A percentile compares a stretch with the other conserved stretches of the same genome.
Evolutionary conservation across 176 grass and related monocot genomes (phyloP).

Genomic region (Musa acuminata): DNA sequence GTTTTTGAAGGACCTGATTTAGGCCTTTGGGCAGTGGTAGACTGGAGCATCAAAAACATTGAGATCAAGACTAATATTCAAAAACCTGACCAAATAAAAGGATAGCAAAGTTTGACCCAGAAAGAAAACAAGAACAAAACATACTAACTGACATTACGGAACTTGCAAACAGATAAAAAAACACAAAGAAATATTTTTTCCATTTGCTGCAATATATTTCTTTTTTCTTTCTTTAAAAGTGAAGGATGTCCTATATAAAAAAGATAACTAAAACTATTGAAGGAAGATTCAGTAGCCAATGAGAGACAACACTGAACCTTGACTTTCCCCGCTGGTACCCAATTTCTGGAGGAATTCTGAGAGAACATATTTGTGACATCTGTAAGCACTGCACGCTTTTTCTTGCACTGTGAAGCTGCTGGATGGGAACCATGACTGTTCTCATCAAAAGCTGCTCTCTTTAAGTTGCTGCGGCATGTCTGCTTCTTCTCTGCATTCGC

Average conservation of each 20-base stretch:
- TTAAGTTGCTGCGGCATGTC: constrained; percentile 14
- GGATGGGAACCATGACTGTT: constrained; percentile 22
- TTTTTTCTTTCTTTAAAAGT: neutral
- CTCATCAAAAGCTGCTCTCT: constrained; percentile 43
- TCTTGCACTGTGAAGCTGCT: constrained; percentile 35
- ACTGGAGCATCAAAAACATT: constrained; percentile 18
- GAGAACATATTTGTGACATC: constrained; percentile 42
- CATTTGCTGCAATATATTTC: neutral
- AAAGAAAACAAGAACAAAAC: neutral
- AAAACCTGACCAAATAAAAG: neutral
- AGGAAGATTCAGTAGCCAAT: neutral
- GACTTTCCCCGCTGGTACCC: constrained; percentile 16
- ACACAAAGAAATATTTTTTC: neutral
- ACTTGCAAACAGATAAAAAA: neutral
- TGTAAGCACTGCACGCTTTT: constrained; percentile 32
- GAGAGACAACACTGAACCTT: constrained; percentile 32
- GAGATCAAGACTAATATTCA: neutral
- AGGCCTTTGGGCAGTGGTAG: constrained; percentile 16
- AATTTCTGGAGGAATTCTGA: constrained; percentile 20
- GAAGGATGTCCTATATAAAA: neutral
- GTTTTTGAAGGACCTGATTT: constrained; percentile 10
- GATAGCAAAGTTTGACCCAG: neutral
- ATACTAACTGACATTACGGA: neutral
- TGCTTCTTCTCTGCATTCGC: constrained; percentile 25
- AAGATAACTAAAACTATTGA: neutral